Evolutionary conservation across 2,329 filamentous ascomycete species (phyloP), one percentile per base, ranked within the genome.

Genomic region (Fusarium sp.): DNA sequence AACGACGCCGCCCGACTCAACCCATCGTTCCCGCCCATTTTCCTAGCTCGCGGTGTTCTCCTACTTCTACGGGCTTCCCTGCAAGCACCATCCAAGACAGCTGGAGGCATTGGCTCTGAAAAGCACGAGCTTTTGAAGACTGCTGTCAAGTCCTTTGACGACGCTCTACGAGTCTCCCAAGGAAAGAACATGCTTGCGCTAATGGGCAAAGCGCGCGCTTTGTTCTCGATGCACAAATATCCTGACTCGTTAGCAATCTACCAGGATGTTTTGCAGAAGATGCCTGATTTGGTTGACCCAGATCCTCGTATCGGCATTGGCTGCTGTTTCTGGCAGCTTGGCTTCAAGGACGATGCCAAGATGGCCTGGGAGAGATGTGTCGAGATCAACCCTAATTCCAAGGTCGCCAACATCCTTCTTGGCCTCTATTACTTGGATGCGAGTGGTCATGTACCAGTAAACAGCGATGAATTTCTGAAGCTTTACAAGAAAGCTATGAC

Each of bases 1-100:
- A 99, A 99, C 80, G 96, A 98, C 74, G 95, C 96, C n/a, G 92
- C 92, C 20, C 90, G 94, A 62, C 91, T 98, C 76, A 97, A 96
- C 77, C 95, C 96, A 11, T 91, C 93, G 0, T 97, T 96, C 70
- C 92, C 94, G 7, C 94, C 96, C 35, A 87, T 98, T 1, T 96
- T 94, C 75, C 87, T 99, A 49, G 95, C 95, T 20, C 91, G 95
- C 44, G 96, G 96, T 56, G 94, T 97, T 33, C 85, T 98, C 43
- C 91, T 92, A 61, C 89, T 99, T 9, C 86, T 99, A 22, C 91
- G 92, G 74, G 93, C 96, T 30, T 97, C 96, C 1, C 83, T 96
- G 17, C 92, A 94, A 75, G 86, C 89, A 1, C 93, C 92, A 1
- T 87, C 92, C 3, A 93, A 92, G 71, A 83, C 86, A 7, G 86